Evolutionary conservation across 208 protist genomes (phyloP).

Genomic region (Acanthamoeba healyi): DNA sequence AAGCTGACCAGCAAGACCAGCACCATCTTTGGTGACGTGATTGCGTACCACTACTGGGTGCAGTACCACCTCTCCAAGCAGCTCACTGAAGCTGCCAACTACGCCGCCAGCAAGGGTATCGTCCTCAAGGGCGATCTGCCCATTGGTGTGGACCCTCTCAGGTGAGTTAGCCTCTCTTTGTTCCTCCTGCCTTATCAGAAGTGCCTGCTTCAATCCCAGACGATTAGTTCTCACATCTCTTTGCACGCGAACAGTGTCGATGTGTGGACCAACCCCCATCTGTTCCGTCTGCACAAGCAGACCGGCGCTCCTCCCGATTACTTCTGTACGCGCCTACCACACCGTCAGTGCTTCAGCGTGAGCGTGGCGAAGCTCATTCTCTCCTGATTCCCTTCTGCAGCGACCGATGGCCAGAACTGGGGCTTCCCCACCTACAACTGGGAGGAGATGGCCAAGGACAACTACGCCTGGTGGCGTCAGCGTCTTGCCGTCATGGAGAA

Average conservation of each 20-base stretch:
- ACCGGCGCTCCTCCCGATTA: conserved; percentile 90
- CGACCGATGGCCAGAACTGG: conserved; percentile 91
- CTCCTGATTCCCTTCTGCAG: neutral
- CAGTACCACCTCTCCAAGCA: conserved; percentile 88
- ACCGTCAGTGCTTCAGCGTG: neutral
- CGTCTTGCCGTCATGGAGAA: conserved; percentile 77
- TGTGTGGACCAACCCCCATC: conserved; percentile 82
- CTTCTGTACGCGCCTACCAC: conserved; percentile 77
- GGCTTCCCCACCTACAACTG: conserved; percentile 93
- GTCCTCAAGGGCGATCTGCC: conserved; percentile 92
- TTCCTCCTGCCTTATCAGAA: neutral
- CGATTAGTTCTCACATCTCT: neutral
- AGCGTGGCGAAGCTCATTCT: neutral
- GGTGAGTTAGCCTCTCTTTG: too few species aligned
- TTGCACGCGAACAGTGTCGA: conserved; percentile 77
- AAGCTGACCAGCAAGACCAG: conserved; percentile 50
- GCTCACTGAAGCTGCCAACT: conserved; percentile 81
- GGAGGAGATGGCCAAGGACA: conserved; percentile 89
- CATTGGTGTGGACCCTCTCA: conserved; percentile 89
- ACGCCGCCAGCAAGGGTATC: conserved; percentile 83
- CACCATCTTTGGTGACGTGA: conserved; percentile 77
- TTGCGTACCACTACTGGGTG: conserved; percentile 86
- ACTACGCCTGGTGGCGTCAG: conserved; percentile 87
- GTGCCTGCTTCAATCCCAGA: too few species aligned
- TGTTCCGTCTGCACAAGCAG: conserved; percentile 86